phyloP scores from a whole-genome alignment of 2,329 filamentous ascomycete species.

The Aspergillus awamori region DNA sequence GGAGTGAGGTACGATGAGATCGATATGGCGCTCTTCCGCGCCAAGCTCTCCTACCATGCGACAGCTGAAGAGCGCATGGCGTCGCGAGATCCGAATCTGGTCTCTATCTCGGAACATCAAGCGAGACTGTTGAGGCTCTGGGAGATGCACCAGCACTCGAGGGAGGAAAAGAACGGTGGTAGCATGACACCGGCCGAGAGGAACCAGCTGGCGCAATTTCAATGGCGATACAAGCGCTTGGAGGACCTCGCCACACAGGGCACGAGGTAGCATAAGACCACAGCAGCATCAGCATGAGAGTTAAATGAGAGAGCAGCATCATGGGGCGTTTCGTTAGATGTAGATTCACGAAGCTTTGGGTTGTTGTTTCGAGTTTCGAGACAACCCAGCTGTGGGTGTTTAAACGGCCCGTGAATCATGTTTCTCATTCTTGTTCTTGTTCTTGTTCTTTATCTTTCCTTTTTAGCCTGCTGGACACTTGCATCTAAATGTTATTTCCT shows the following conservation, averaged over 20 bases:
- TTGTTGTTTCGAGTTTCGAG: slow-evolving; percentile 3
- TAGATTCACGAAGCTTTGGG: slow-evolving; percentile 16
- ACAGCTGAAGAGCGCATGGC: slow-evolving; percentile 39
- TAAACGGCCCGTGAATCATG: not conserved
- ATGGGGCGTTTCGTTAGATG: slow-evolving; percentile 32
- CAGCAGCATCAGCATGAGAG: not conserved
- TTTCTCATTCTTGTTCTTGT: not conserved
- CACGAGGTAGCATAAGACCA: slow-evolving; percentile 11
- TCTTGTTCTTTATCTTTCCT: not conserved
- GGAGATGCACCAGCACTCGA: slow-evolving; percentile 37
- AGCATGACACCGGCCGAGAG: slow-evolving; percentile 34
- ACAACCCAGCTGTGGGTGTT: not conserved
- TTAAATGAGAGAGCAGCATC: slow-evolving; percentile 22
- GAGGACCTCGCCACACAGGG: slow-evolving; percentile 36
- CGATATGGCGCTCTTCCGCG: slow-evolving; percentile 42
- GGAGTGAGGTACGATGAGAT: slow-evolving; percentile 42
- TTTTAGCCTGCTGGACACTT: not conserved
- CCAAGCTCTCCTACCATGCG: slow-evolving; percentile 39
- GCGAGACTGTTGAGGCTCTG: slow-evolving; percentile 39
- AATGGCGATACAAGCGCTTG: slow-evolving; percentile 39
- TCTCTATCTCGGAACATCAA: slow-evolving; percentile 38
- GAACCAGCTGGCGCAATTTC: slow-evolving; percentile 38
- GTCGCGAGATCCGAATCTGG: slow-evolving; percentile 36
- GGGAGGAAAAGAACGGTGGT: slow-evolving; percentile 35
- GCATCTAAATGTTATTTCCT: not conserved